phyloP scores from a whole-genome alignment of 1,284 basidiomycete species.

The Apiotrichum brassicae region DNA sequence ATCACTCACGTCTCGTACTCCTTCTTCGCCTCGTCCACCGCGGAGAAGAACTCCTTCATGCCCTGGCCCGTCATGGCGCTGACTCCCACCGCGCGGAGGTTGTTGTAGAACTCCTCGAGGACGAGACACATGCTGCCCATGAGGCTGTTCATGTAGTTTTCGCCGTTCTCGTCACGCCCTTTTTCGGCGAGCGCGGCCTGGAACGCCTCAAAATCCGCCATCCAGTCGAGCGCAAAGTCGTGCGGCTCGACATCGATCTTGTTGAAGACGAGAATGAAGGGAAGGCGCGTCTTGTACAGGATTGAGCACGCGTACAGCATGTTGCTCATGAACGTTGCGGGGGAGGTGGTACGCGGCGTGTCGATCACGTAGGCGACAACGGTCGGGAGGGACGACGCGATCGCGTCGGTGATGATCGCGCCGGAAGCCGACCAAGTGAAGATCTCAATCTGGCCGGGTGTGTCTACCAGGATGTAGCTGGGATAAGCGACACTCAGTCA shows the following conservation, averaged over 20 bases:
- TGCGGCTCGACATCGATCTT: conserved; percentile 86
- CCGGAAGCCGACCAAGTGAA: conserved; percentile 99
- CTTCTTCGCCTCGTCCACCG: conserved; percentile 75
- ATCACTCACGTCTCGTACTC: conserved; percentile 75
- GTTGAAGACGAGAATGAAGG: conserved; percentile 98
- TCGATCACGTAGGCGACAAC: conserved; percentile 97
- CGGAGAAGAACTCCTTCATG: conserved; percentile 81
- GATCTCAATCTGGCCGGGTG: conserved; percentile 98
- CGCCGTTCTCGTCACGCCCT: conserved; percentile 71
- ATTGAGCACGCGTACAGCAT: conserved; percentile 99
- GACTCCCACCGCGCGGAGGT: conserved; percentile 89
- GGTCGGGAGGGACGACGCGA: conserved; percentile 86
- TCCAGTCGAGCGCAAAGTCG: conserved; percentile 93
- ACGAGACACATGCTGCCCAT: conserved; percentile 99
- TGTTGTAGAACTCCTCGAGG: conserved; percentile 97
- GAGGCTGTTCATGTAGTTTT: conserved; percentile 96
- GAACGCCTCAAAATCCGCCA: conserved; percentile 85
- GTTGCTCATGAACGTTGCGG: conserved; percentile 99
- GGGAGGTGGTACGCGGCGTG: conserved; percentile 87
- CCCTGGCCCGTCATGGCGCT: conserved; percentile 93
- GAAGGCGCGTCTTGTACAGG: conserved; percentile 94
- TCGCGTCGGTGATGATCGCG: conserved; percentile 96
- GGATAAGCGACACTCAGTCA: too few relatives aligned
- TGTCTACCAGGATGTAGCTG: conserved; percentile 91
- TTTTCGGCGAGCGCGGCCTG: conserved; percentile 55